Evolutionary conservation across 2,329 filamentous ascomycete genomes (phyloP), one percentile per base, ranked within the genome.

Genomic region (Acrodontium crateriforme): DNA sequence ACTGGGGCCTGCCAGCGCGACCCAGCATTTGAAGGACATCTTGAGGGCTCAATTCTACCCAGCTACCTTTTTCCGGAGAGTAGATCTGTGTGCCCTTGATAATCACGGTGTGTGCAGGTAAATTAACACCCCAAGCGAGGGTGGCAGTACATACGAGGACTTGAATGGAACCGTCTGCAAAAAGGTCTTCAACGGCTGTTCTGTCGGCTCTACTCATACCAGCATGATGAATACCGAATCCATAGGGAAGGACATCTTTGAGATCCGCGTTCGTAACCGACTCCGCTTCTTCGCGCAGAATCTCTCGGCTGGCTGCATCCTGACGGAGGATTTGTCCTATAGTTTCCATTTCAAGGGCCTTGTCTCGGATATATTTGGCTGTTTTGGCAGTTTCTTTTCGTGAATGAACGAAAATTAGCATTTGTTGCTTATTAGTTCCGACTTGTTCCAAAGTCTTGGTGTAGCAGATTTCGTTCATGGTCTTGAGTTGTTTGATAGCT

Each of bases 51-150:
- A 98, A 60, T 53, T 98, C 91, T 12, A 98, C 85, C 87, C 89
- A 98, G 54, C 81, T 89, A 62, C 89, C 89, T 62, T 94, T 95
- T 53, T 98, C 89, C 0, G 89, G 89, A 0, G 89, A 95, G 59
- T 98, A 98, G 12, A 98, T 78, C 49, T 93, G 84, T 1, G 89
- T 98, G 30, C 89, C 89, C 59, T 98, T 98, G 63, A 98, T 98
- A 50, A 98, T 87, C 47, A 98, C 89, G 1, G 89, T 95, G 50
- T 98, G 89, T 2, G 89, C 89, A 4, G 89, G 89, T 49, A 98
- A 61, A 56, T 98, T 98, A 50, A 98, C 89, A 72, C 89, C 89
- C 89, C 89, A 98, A 14, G 89, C 89, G 29, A 98, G 65, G n/a
- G 89, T 98, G 20, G 91, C 87, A 20, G 89, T 98, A 57, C 84